A percentile compares a stretch with the other conserved stretches of the same genome.
Conservation (phyloP, 176 grass and related monocot species). For the Pharus latifolius region DNA sequence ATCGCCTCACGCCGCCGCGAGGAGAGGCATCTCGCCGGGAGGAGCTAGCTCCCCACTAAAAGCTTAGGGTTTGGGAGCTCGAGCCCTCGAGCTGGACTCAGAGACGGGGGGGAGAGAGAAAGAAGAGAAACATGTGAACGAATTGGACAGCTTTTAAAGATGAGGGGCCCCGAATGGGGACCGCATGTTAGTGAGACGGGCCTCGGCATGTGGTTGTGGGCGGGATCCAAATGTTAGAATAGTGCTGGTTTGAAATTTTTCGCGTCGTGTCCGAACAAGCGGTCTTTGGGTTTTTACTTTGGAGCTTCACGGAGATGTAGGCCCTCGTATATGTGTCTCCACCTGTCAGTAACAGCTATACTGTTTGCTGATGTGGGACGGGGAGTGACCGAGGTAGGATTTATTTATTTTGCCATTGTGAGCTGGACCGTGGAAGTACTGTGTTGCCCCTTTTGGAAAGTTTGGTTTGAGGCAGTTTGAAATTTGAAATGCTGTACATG, state of each 20-base stretch:
- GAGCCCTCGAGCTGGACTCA: slow-evolving; percentile 13
- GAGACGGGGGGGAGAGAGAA: slow-evolving; percentile 25
- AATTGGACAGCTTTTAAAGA: slow-evolving; percentile 26
- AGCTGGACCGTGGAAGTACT: neutral
- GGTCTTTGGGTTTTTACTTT: rapidly evolving
- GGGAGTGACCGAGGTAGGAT: too few relatives aligned
- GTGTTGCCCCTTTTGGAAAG: neutral
- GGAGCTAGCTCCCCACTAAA: neutral
- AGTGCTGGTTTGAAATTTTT: slow-evolving; percentile 35
- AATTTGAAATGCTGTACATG: slow-evolving; percentile 16
- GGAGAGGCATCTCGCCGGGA: neutral
- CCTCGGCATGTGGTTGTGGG: neutral
- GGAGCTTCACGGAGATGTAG: rapidly evolving
- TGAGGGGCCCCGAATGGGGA: neutral
- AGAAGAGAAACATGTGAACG: slow-evolving; percentile 5
- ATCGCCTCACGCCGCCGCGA: neutral
- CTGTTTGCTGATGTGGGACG: rapidly evolving
- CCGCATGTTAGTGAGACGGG: neutral
- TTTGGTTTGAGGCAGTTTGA: slow-evolving; percentile 1
- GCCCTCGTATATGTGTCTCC: rapidly evolving
- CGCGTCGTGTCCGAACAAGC: slow-evolving; percentile 24
- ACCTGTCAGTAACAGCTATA: rapidly evolving
- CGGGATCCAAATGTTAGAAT: slow-evolving; percentile 20
- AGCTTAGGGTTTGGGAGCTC: slow-evolving; percentile 34
- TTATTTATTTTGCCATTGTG: neutral